Evolutionary conservation across 768 basidiomycete genomes (phyloP).

Genomic region (Termitomyces heimii): DNA sequence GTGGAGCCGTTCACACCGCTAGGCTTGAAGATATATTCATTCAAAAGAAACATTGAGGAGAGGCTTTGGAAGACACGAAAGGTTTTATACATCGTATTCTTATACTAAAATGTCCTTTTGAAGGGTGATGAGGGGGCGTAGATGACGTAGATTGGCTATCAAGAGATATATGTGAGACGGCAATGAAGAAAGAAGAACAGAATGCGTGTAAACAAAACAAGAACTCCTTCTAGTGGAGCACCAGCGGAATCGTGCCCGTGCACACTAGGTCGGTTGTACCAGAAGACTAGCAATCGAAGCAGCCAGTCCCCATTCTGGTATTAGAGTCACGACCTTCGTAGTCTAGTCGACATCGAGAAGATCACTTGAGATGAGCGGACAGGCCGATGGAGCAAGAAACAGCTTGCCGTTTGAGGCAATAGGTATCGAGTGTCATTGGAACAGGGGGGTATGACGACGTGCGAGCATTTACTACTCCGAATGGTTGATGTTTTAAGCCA

Average conservation of each 20-base stretch:
- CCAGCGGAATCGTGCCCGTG: constrained; percentile 38
- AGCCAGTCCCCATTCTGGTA: constrained; percentile 34
- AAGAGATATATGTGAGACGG: constrained; percentile 8
- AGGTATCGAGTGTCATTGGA: constrained; percentile 36
- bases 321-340: constrained; percentile 27
- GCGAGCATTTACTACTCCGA: constrained; percentile 29
- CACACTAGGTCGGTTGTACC: constrained; percentile 36
- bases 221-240: constrained; percentile 20
- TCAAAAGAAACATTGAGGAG: constrained; percentile 35
- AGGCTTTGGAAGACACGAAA: constrained; percentile 31
- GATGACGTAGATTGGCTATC: constrained; percentile 30
- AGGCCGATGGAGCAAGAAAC: constrained; percentile 31
- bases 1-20: constrained; percentile 34
- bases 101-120: constrained; percentile 30
- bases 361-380: constrained; percentile 31
- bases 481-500: constrained; percentile 33
- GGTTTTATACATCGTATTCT: constrained; percentile 39
- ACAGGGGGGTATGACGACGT: constrained; percentile 14
- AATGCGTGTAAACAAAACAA: constrained; percentile 25
- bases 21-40: constrained; percentile 31
- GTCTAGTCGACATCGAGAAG: constrained; percentile 32
- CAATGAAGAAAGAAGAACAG: neutral
- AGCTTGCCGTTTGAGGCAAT: constrained; percentile 41
- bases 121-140: constrained; percentile 34
- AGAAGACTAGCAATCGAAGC: constrained; percentile 32